These are phyloP conservation scores for Rosa hybrid DNA, from an alignment of 331 rosid genomes.

Conservation along the genomic window DNA sequence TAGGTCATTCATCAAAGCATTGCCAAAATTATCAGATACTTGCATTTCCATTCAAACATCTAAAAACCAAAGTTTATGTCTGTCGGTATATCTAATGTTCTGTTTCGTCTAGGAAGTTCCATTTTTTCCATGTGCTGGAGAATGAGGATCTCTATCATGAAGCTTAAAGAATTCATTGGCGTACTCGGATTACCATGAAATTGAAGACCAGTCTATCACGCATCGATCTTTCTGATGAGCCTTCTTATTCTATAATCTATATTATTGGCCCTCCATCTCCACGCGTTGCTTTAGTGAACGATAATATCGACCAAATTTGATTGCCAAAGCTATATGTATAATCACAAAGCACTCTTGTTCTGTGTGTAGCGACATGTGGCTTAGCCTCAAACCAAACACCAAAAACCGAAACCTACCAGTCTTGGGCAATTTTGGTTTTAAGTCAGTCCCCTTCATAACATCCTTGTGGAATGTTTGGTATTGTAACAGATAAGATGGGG, in stretches of 20 bases:
- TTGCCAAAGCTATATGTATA: background rate
- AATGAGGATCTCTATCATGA: background rate
- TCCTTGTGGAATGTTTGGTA: background rate
- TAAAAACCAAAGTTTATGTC: background rate
- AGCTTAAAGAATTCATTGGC: background rate
- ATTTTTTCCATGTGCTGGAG: slow-evolving; percentile 1
- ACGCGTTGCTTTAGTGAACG: background rate
- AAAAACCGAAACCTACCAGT: background rate
- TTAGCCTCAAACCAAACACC: background rate
- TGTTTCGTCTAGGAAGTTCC: background rate
- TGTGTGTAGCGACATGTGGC: background rate
- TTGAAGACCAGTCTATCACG: background rate
- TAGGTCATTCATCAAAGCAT: background rate
- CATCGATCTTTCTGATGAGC: background rate
- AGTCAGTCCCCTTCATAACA: background rate
- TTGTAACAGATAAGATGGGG: background rate
- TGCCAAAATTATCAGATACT: background rate
- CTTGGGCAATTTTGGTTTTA: background rate
- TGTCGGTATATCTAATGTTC: background rate
- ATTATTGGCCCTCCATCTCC: background rate
- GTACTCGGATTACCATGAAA: background rate
- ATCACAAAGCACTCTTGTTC: background rate
- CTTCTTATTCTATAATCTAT: background rate
- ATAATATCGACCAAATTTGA: background rate
- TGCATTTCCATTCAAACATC: background rate